Evolutionary conservation across 2,329 filamentous ascomycete species (phyloP), one percentile per base, ranked within the genome.

Genomic region (Stagonosporopsis tanaceti): DNA sequence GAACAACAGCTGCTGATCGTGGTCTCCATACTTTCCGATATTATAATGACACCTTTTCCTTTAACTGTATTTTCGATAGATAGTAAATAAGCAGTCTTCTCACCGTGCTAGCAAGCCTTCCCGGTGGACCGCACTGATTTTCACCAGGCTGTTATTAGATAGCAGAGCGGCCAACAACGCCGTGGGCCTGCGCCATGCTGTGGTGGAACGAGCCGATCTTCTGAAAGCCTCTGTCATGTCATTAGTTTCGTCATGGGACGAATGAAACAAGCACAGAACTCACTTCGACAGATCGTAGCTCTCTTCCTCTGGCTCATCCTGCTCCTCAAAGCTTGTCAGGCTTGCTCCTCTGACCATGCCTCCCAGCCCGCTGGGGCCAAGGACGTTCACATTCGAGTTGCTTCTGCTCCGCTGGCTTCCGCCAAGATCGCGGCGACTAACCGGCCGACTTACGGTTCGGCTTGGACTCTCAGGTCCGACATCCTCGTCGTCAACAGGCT

Each of bases 281-380:
- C 72, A 82, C 80, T 81, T 82, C 42, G 77, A 78, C 42, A 82
- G 71, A 72, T 82, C 80, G 55, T 81, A 81, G 15, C 78, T 77
- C 50, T 79, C 79, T 40, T 81, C 78, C 46, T 77, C 79, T 8
- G 76, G 73, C 45, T 77, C 79, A 6, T 76, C 71, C 28, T 79
- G 77, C 25, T 77, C 75, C 22, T 75, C 74, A 48, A 77, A 76
- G 40, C 65, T 67, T 1, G 64, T 69, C 55, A 75, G 56, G 53
- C 75, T 73, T 30, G 72, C 68, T 30, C 74, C 74, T 32, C 75
- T 61, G 5, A 75, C 74, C 69, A 76, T 75, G 0, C 72, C 72
- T 7, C 70, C 70, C 40, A 64, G 64, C 7, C 60, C 65, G 39
- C 64, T 57, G 2, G 67, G 40, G 9, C 67, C 65, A 6, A 59